Evolutionary conservation across 306 rosid genomes (phyloP).

Genomic region (Vicia faba): DNA sequence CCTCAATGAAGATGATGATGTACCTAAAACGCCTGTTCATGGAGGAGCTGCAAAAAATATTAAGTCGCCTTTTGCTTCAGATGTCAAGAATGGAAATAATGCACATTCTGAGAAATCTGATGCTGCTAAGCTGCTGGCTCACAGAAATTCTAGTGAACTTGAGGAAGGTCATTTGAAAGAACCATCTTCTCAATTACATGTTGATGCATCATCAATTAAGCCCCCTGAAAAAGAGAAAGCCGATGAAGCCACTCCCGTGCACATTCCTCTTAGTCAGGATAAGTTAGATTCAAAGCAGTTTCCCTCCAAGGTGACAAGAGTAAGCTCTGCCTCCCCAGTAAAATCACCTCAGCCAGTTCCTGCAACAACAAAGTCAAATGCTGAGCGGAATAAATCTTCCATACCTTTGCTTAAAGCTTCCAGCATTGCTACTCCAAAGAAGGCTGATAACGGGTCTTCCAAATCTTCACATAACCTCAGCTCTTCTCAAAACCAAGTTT

Average conservation of each 20-base stretch:
- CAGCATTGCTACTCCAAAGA: conserved; percentile 53
- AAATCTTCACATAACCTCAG: conserved; percentile 49
- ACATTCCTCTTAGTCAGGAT: conserved; percentile 48
- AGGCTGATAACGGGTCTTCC: conserved; percentile 47
- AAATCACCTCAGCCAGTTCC: conserved; percentile 61
- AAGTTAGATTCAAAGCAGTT: conserved; percentile 54
- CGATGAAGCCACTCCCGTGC: conserved; percentile 43
- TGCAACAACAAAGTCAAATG: conserved; percentile 44
- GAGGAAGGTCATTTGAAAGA: conserved; percentile 52
- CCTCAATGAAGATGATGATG: conserved; percentile 65
- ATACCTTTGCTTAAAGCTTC: conserved; percentile 56
- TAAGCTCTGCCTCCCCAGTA: conserved; percentile 55
- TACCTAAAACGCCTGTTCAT: conserved; percentile 90
- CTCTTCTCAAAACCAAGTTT: conserved; percentile 59
- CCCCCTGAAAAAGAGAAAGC: conserved; percentile 48
- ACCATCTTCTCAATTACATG: conserved; percentile 48
- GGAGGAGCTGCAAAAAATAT: conserved; percentile 72
- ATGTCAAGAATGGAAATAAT: conserved; percentile 50
- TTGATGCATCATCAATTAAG: conserved; percentile 42
- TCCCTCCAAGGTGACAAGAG: conserved; percentile 55
- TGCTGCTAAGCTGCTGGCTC: conserved; percentile 43
- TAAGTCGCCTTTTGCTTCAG: conserved; percentile 54
- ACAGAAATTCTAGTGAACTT: conserved; percentile 45
- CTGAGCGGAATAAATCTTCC: conserved; percentile 59
- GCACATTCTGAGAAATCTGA: conserved; percentile 44